Conservation (phyloP, 176 grass and related monocot species). For the Carex pumila region DNA sequence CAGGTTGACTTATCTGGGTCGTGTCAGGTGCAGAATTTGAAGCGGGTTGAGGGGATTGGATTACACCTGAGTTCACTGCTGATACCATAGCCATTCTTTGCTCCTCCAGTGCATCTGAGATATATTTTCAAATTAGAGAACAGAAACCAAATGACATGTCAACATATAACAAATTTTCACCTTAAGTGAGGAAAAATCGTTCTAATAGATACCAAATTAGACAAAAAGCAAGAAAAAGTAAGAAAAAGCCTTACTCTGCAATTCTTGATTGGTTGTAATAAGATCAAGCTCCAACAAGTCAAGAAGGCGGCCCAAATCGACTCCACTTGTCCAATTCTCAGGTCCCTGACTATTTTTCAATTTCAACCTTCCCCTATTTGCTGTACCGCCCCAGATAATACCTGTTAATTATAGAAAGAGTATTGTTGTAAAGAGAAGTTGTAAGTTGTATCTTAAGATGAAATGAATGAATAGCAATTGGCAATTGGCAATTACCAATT, state of each 20-base stretch:
- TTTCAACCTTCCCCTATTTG: constrained; percentile 89
- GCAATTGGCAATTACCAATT: constrained; percentile 29
- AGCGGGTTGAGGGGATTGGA: constrained; percentile 55
- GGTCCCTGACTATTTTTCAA: constrained; percentile 82
- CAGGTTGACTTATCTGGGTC: constrained; percentile 22
- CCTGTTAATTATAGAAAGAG: background rate
- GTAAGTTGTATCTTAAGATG: too few relatives aligned
- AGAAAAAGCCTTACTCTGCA: constrained; percentile 49
- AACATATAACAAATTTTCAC: constrained; percentile 3
- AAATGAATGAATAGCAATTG: too few relatives aligned
- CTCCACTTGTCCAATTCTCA: constrained; percentile 98
- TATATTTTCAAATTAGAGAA: constrained; percentile 9
- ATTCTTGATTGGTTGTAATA: constrained; percentile 71
- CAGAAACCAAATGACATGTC: constrained; percentile 17
- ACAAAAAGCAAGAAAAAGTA: background rate
- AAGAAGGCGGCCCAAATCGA: constrained; percentile 89
- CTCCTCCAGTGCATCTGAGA: constrained; percentile 67
- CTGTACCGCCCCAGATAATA: constrained; percentile 97
- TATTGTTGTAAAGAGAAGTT: background rate
- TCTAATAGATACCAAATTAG: background rate
- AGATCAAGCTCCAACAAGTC: constrained; percentile 98
- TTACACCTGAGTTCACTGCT: constrained; percentile 47
- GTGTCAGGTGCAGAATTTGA: constrained; percentile 31
- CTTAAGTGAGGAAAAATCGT: background rate
- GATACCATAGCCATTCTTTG: constrained; percentile 49